Evolutionary conservation across 2,329 filamentous ascomycete species (phyloP), one percentile per base, ranked within the genome.

Genomic region (Apiospora koreana): DNA sequence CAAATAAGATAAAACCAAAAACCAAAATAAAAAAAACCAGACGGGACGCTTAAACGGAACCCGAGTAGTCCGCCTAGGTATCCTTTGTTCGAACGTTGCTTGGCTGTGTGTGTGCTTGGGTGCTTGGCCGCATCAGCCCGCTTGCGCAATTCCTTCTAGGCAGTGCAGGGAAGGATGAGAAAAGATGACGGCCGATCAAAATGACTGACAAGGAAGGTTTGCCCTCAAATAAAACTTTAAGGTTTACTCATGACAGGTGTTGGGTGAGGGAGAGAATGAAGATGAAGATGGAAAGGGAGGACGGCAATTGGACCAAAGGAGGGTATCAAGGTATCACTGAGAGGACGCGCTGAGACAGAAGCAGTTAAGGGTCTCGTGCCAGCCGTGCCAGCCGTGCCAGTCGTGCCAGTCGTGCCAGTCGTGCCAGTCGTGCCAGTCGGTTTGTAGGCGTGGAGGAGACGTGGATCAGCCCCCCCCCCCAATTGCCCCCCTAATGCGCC

Each of bases 281-380:
- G 50, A 16, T n/a, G 28, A 16, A 58, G 35, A 58, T 16, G 41
- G 41, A 5, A 43, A n/a, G 54, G 54, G 31, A 58, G 50, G 54
- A 31, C 31, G 54, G 31, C 54, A 62, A 62, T 62, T 62, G 31
- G 28, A 31, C 31, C 18, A 14, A 18, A 62, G 31, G 54, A 62
- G 31, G 54, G 54, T n/a, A n/a, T 62, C 31, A 62, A 21, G 54
- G 54, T n/a, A n/a, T 62, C 31, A 31, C 54, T n/a, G 28, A 38
- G 54, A 62, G n/a, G n/a, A n/a, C n/a, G n/a, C 31, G 54, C 31
- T 38, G 54, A 62, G 54, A 62, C 54, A 23, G 54, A 62, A 38
- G 3, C 54, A n/a, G 54, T 62, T 62, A 62, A 62, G 54, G 54
- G 54, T 62, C 54, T 62, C 31, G 54, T 62, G 54, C 54, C 54